Evolutionary conservation across 2,329 filamentous ascomycete genomes (phyloP), one percentile per base, ranked within the genome.

Genomic region (Macrophomina phaseolina): DNA sequence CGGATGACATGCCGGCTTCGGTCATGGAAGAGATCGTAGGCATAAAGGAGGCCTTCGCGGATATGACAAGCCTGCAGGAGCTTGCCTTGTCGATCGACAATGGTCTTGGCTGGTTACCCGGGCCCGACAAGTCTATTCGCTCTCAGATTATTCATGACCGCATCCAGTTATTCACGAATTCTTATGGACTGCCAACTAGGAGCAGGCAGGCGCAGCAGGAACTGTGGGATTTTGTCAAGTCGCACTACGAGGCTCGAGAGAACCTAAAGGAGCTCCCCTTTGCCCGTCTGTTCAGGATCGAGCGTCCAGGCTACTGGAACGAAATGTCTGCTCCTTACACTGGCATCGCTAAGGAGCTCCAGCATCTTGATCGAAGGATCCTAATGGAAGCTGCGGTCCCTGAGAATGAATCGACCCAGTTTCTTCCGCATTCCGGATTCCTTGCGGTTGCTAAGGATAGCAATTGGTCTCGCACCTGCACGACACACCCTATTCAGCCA

Each of bases 21-120:
- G 85, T 86, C 9, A 88, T 89, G 4, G 89, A 91, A 70, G 87
- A 90, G 71, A 87, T 84, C 0, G 80, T 82, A 9, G 83, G 83
- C 36, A 88, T 91, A 86, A 86, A 83, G 68, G 80, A 82, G 40
- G 88, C 89, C 3, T 83, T 92, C 66, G 80, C 81, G 11, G 85
- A 83, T 63, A 81, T 91, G 1, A 78, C 74, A 1, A 81, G 82
- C 8, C 84, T 89, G 2, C 82, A 80, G 42, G 88, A 91, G 68
- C 81, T 92, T n/a, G 90, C 86, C 0, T 77, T 92, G 3, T 90
- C 87, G 18, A 83, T 91, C 48, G 87, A 91, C 72, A 88, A 85
- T 66, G 89, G 90, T 9, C 81, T 91, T 45, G 90, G 90, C 11
- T 91, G 88, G 82, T 81, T 92, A 11, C 80, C 80, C 55, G 89